phyloP scores from a whole-genome alignment of 2,329 filamentous ascomycete genomes.

The Pestalotiopsis sp. region DNA sequence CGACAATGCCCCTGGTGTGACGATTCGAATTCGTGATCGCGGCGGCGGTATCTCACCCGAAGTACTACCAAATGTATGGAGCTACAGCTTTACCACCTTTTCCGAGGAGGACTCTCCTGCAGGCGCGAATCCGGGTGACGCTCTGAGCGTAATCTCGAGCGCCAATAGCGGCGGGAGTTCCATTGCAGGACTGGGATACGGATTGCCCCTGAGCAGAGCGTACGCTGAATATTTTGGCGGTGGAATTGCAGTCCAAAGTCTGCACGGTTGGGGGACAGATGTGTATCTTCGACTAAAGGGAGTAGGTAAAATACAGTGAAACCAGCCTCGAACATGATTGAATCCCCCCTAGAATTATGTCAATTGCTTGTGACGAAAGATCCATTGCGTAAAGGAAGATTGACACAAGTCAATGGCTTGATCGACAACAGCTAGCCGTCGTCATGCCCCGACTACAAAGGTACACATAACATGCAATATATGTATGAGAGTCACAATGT shows the following conservation, averaged over 20 bases:
- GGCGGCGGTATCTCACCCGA: slow-evolving; percentile 90
- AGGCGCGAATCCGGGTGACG: slow-evolving; percentile 52
- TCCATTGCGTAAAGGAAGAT: too few species aligned
- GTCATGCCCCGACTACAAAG: too few species aligned
- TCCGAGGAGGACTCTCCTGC: slow-evolving; percentile 61
- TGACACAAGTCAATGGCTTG: too few species aligned
- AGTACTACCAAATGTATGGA: slow-evolving; percentile 87
- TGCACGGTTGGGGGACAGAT: slow-evolving; percentile 88
- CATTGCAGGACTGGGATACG: slow-evolving; percentile 92
- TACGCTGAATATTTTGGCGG: slow-evolving; percentile 99
- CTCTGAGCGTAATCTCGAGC: slow-evolving; percentile 74
- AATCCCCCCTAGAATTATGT: too few species aligned
- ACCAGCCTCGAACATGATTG: background rate
- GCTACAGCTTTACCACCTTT: slow-evolving; percentile 97
- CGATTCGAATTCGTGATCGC: slow-evolving; percentile 93
- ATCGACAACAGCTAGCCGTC: too few species aligned
- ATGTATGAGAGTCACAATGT: background rate
- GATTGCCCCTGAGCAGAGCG: slow-evolving; percentile 83
- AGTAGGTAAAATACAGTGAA: slow-evolving; percentile 53
- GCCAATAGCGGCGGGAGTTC: slow-evolving; percentile 75
- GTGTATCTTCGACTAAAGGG: slow-evolving; percentile 69
- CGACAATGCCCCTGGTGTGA: slow-evolving; percentile 79
- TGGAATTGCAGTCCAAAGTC: slow-evolving; percentile 90
- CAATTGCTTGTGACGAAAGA: too few species aligned
- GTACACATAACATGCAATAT: too few species aligned